These are phyloP conservation scores for Atkinsonella hypoxylon DNA, from an alignment of 2,329 filamentous ascomycete genomes.

Conservation along the genomic window DNA sequence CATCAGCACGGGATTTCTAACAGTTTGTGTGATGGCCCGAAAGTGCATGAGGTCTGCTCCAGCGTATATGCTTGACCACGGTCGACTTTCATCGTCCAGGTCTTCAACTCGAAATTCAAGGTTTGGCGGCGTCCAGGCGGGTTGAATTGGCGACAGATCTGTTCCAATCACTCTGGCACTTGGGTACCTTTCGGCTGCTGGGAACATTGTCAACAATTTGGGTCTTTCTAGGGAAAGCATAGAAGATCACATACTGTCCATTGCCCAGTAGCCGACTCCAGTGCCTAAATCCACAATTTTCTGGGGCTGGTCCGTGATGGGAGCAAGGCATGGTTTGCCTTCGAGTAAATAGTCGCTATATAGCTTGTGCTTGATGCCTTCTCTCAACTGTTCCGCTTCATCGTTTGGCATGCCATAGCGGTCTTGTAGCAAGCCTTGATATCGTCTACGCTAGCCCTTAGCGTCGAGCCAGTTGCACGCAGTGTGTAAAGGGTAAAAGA, in stretches of 20 bases:
- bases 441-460: slow-evolving; percentile 25
- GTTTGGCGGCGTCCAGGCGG: slow-evolving; percentile 41
- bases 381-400: slow-evolving; percentile 35
- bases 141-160: slow-evolving; percentile 33
- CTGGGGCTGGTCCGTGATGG: slow-evolving; percentile 31
- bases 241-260: slow-evolving; percentile 29
- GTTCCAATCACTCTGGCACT: slow-evolving; percentile 33
- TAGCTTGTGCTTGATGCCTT: slow-evolving; percentile 35
- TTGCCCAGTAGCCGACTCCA: slow-evolving; percentile 43
- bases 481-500: not conserved
- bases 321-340: slow-evolving; percentile 29
- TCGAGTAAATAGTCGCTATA: slow-evolving; percentile 34
- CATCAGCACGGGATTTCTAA: slow-evolving; percentile 38
- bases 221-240: too few relatives aligned
- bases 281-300: slow-evolving; percentile 40
- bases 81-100: slow-evolving; percentile 23
- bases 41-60: slow-evolving; percentile 41
- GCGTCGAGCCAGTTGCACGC: not conserved
- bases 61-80: slow-evolving; percentile 23
- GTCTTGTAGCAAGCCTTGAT: slow-evolving; percentile 34
- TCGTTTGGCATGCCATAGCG: slow-evolving; percentile 42
- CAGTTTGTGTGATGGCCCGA: slow-evolving; percentile 36
- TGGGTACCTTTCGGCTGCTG: slow-evolving; percentile 34
- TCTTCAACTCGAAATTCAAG: slow-evolving; percentile 35
- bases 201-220: not conserved